Percentiles rank a stretch among this genome's conserved stretches.
Evolutionary conservation across 192 early-diverging fungal genomes (phyloP).

Genomic region (Paraglomus brasilianum): DNA sequence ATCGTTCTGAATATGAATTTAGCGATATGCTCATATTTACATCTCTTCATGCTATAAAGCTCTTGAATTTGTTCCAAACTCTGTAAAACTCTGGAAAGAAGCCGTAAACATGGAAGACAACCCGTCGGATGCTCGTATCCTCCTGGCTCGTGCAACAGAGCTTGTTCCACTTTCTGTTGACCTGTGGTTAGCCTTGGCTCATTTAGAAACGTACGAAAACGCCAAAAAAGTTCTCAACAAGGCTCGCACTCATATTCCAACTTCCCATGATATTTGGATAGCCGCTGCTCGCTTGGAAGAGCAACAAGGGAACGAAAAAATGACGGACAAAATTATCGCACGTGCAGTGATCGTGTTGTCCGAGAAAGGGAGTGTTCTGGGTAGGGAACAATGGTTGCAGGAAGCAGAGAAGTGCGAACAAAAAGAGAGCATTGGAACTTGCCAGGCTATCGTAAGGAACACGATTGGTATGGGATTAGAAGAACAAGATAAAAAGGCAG

Average conservation of each 20-base stretch:
- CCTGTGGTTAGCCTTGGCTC: slow-evolving; percentile 93
- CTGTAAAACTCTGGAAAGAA: slow-evolving; percentile 88
- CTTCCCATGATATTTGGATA: slow-evolving; percentile 94
- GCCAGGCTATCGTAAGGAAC: slow-evolving; percentile 80
- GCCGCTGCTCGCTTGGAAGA: slow-evolving; percentile 91
- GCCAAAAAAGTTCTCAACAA: slow-evolving; percentile 90
- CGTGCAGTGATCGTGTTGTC: slow-evolving; percentile 70
- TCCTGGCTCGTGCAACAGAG: slow-evolving; percentile 93
- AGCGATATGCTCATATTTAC: background rate
- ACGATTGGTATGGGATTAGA: slow-evolving; percentile 79
- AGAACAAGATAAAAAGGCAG: slow-evolving; percentile 71
- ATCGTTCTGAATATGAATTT: background rate
- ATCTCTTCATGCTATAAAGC: slow-evolving; percentile 40
- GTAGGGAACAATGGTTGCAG: slow-evolving; percentile 85
- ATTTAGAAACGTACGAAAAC: slow-evolving; percentile 85
- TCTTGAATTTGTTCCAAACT: slow-evolving; percentile 91
- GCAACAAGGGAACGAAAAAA: slow-evolving; percentile 65
- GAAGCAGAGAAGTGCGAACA: slow-evolving; percentile 82
- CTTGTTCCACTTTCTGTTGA: slow-evolving; percentile 87
- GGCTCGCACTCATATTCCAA: slow-evolving; percentile 79
- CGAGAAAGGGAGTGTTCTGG: slow-evolving; percentile 63
- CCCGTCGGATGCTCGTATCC: slow-evolving; percentile 84
- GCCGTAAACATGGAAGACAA: slow-evolving; percentile 91
- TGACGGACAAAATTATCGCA: slow-evolving; percentile 67
- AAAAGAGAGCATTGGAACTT: slow-evolving; percentile 73